phyloP scores from a whole-genome alignment of 2,329 filamentous ascomycete species.

The Penicillium sp. region DNA sequence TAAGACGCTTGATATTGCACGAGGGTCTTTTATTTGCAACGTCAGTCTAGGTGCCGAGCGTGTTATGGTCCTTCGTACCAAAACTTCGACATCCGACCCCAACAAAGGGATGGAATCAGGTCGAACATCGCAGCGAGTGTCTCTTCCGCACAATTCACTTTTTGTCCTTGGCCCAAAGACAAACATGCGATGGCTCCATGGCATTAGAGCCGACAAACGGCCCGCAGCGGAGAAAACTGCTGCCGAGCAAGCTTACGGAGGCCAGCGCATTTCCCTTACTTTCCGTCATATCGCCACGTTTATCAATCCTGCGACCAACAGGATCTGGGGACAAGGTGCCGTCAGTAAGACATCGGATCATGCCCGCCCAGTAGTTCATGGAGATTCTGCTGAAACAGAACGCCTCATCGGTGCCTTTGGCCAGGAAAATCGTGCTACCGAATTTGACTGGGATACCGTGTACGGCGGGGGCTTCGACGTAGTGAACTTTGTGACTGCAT shows the following conservation, averaged over 20 bases:
- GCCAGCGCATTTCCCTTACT: conserved; percentile 84
- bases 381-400: conserved; percentile 61
- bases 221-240: conserved; percentile 63
- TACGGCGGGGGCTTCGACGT: conserved; percentile 88
- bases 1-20: conserved; percentile 88
- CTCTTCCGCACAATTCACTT: conserved; percentile 83
- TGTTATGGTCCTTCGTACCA: conserved; percentile 83
- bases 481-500: conserved; percentile 47
- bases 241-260: conserved; percentile 69
- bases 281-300: conserved; percentile 90
- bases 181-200: conserved; percentile 86
- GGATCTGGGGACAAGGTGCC: conserved; percentile 92
- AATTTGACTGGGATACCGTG: conserved; percentile 68
- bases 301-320: conserved; percentile 59
- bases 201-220: conserved; percentile 86
- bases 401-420: conserved; percentile 76
- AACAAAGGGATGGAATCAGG: conserved; percentile 34
- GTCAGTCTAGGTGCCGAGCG: conserved; percentile 89
- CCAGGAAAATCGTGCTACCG: conserved; percentile 71
- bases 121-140: conserved; percentile 65
- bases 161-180: conserved; percentile 77
- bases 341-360: conserved; percentile 61
- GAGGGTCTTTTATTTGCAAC: conserved; percentile 81
- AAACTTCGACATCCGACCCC: conserved; percentile 44
- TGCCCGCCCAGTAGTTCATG: conserved; percentile 67